Base-by-base conservation (phyloP, 108 stramenopile genomes). In the Nannochloropsis oceanica region DNA sequence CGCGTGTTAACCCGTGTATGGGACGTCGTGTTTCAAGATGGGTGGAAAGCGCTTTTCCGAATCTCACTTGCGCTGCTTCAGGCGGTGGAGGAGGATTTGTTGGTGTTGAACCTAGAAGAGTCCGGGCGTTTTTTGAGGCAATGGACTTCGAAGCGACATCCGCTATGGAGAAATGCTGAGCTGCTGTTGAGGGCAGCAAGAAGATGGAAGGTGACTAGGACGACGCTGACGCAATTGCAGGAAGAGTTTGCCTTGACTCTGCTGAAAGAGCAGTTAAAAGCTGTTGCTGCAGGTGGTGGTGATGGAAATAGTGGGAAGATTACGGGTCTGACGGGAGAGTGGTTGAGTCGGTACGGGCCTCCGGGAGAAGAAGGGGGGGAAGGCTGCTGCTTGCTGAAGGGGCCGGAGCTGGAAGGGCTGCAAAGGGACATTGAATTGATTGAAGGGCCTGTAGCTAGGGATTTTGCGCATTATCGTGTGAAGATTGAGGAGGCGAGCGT, bases 1-100 rank as follows among this genome's bases (percentile, higher is more conserved):
- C 85, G 50, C 42, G 43, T 79, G 86, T 43, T 80, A 3, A 24
- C 87, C 8, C 89, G 86, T 25, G 84, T 83, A 42, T 84, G 83
- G 43, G 89, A 89, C 83, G 20, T 73, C 79, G 59, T 87, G 79
- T 87, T 86, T 43, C 81, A 50, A 1, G 86, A 84, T 43, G 89
- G 89, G 20, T 89, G 86, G 86, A 84, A 86, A 84, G 89, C 50
- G 18, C 43, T 89, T 42, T 89, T 87, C 0, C 80, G 87, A 20
- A 20, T 89, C 43, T 79, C 86, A 5, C 42, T 89, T 18, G 86
- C 89, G 12, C 80, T 86, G 0, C 87, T 89, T 20, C 43, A 83
- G 25, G 50, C 44, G n/a, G 86, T 86, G 13, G 73, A 88, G 88
- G 83, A 59, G 20, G 79, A 43, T 22, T 26, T 26, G 12, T 81